Evolutionary conservation across 306 rosid species (phyloP), one percentile per base, ranked within the genome.

Genomic region (Morella rubra): DNA sequence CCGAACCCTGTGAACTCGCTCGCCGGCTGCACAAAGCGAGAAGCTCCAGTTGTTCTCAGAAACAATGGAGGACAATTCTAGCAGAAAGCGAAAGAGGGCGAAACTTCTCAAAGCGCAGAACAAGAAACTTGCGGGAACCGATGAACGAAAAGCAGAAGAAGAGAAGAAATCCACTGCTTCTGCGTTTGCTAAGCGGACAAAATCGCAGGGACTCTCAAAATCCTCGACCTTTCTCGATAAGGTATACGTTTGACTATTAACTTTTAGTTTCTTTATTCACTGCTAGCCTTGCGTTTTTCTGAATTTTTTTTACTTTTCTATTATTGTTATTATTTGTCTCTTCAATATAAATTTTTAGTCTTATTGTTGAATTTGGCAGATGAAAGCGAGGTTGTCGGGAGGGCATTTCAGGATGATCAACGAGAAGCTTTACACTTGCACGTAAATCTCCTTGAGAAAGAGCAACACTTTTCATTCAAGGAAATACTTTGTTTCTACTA

Each of bases 351-450:
- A 20, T 79, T 16, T 61, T 73, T 76, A 44, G 8, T 69, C 37
- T 37, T 72, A 69, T 44, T 44, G 8, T 9, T 44, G 27, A 52
- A 68, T 69, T 50, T 58, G 62, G 80, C 83, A 93, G 98, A 95
- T 95, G 98, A 88, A 85, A 59, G 97, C 91, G 8, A 87, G 88
- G 79, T 84, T 95, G 68, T 86, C 97, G 4, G 98, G 98, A 53
- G 97, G 98, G 12, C 97, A 95, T 75, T 95, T 95, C 82, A 88
- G 98, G 84, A 95, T 90, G 98, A 79, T 95, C 52, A 95, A 95
- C 69, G 98, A 95, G 83, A 95, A 95, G 90, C 93, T 95, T 73
- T 95, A 95, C 84, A 95, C 97, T 85, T 90, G 97, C 98, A 85
- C 95, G 98, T 91, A 89, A 76, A 49, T 49, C 53, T 32, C 37